These are phyloP conservation scores for Arachis hypogaea DNA, from an alignment of 306 rosid species.

Conservation along the genomic window DNA sequence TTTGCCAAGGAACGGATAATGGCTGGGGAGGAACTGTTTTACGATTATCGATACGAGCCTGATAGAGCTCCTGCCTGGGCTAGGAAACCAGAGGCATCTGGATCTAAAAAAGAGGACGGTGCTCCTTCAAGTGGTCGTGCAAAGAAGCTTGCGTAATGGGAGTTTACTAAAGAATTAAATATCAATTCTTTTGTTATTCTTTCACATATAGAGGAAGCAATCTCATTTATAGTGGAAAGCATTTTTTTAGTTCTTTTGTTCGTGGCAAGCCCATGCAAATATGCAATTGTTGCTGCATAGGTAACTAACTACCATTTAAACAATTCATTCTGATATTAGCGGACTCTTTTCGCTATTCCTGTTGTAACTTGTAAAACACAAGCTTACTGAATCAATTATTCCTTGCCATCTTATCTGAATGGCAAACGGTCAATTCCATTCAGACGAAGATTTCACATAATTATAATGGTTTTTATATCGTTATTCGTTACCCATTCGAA, in stretches of 20 bases:
- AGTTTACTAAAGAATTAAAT: constrained; percentile 37
- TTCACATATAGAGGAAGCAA: constrained; percentile 58
- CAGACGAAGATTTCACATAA: background rate
- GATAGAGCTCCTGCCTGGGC: constrained; percentile 99
- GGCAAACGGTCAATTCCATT: constrained; percentile 16
- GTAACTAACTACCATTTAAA: constrained; percentile 33
- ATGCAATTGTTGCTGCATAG: constrained; percentile 57
- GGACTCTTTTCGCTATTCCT: constrained; percentile 40
- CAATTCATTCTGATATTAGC: constrained; percentile 52
- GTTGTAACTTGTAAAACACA: constrained; percentile 27
- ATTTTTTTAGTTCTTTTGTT: constrained; percentile 45
- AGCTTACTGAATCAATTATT: constrained; percentile 41
- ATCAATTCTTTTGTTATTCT: constrained; percentile 57
- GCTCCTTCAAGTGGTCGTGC: constrained; percentile 97
- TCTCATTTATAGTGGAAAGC: constrained; percentile 56
- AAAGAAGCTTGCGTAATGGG: constrained; percentile 81
- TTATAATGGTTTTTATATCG: background rate
- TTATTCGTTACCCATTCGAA: too few relatives aligned
- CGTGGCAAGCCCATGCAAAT: constrained; percentile 51
- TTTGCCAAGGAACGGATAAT: constrained; percentile 95
- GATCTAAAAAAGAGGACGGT: constrained; percentile 83
- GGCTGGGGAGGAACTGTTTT: constrained; percentile 97
- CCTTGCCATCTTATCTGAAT: constrained; percentile 25
- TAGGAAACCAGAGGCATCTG: constrained; percentile 83
- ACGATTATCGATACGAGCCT: constrained; percentile 94